Evolutionary conservation across 2,329 filamentous ascomycete genomes (phyloP).

Genomic region (Penicillium sp.): DNA sequence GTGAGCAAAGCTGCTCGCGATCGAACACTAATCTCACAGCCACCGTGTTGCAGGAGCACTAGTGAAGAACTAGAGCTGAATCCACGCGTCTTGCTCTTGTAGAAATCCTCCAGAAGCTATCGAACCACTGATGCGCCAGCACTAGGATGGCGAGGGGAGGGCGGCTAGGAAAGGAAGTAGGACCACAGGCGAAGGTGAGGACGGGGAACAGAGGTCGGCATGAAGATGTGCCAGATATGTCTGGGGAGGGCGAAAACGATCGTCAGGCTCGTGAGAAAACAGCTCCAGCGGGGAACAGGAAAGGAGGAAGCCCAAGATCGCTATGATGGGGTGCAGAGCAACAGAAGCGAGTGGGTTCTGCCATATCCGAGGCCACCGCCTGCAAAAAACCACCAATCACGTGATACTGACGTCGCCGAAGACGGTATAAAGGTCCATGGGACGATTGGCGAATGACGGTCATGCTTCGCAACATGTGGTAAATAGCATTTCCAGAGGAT

Average conservation of each 20-base stretch:
- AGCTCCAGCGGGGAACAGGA: conserved; percentile 11
- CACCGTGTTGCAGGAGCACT: conserved; percentile 23
- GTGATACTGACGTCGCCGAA: conserved; percentile 24
- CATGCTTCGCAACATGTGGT: neutral
- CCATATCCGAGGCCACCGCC: conserved; percentile 25
- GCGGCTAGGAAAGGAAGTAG: conserved; percentile 35
- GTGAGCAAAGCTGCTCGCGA: conserved; percentile 36
- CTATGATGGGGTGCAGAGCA: conserved; percentile 26
- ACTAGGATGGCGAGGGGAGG: conserved; percentile 25
- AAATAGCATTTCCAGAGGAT: neutral
- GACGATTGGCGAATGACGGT: neutral
- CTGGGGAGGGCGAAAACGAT: conserved; percentile 11
- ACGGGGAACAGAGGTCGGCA: conserved; percentile 33
- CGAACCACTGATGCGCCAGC: conserved; percentile 19
- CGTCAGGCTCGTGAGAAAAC: conserved; percentile 17
- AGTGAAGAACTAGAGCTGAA: neutral
- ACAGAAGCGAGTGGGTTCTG: conserved; percentile 29
- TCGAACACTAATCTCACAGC: conserved; percentile 30
- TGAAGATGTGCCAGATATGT: conserved; percentile 23
- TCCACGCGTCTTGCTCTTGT: conserved; percentile 15
- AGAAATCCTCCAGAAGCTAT: conserved; percentile 9
- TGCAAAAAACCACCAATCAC: conserved; percentile 21
- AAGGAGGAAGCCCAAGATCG: conserved; percentile 18
- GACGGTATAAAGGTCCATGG: neutral
- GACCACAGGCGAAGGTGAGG: conserved; percentile 29